Conservation (phyloP, 768 basidiomycete species). For the Terana coerulea region DNA sequence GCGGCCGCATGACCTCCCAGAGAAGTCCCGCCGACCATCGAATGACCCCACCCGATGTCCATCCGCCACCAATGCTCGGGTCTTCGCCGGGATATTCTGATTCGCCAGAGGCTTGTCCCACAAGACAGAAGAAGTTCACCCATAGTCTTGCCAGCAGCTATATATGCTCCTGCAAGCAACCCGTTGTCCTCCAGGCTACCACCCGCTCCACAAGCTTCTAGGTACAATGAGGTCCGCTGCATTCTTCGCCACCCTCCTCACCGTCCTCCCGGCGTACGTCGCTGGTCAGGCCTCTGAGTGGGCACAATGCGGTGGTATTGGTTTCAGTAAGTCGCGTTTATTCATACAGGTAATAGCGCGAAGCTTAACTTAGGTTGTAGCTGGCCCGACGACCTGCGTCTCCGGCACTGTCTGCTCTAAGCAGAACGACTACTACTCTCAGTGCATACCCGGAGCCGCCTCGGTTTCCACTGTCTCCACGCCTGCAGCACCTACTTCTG, state of each 20-base stretch:
- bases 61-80: slow-evolving; percentile 25
- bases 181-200: slow-evolving; percentile 9
- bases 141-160: slow-evolving; percentile 6
- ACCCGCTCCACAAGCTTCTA: slow-evolving; percentile 10
- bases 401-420: slow-evolving; percentile 28
- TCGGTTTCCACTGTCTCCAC: background rate
- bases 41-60: slow-evolving; percentile 27
- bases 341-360: background rate
- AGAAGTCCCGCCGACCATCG: slow-evolving; percentile 11
- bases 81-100: slow-evolving; percentile 26
- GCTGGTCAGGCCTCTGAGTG: slow-evolving; percentile 40
- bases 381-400: slow-evolving; percentile 31
- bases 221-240: slow-evolving; percentile 42
- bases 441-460: slow-evolving; percentile 22
- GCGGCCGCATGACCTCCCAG: slow-evolving; percentile 13
- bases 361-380: slow-evolving; percentile 13
- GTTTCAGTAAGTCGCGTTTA: slow-evolving; percentile 40
- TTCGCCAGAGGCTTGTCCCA: slow-evolving; percentile 2
- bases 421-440: slow-evolving; percentile 31
- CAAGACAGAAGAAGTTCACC: background rate
- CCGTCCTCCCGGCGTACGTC: slow-evolving; percentile 42
- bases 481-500: slow-evolving; percentile 7
- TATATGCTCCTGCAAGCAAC: slow-evolving; percentile 12
- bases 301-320: slow-evolving; percentile 52
- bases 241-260: slow-evolving; percentile 33